phyloP scores from a whole-genome alignment of 768 basidiomycete genomes.

The Macrolepiota dolichaula region DNA sequence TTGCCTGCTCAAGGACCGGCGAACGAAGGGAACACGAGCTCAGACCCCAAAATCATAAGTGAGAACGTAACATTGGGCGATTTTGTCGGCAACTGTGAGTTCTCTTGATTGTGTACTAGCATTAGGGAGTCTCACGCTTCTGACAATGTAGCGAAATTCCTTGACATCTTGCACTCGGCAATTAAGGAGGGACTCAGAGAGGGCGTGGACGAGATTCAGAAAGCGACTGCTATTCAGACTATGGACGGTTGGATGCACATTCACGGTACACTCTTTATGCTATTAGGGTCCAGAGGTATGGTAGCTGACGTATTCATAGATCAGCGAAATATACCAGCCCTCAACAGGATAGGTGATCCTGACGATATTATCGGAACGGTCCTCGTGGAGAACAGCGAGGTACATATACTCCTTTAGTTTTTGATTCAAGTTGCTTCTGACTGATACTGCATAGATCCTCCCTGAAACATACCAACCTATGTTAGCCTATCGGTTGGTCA shows the following conservation, averaged over 20 bases:
- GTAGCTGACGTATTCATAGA: slow-evolving; percentile 38
- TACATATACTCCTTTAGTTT: slow-evolving; percentile 33
- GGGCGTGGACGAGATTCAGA: slow-evolving; percentile 62
- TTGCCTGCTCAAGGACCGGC: slow-evolving; percentile 44
- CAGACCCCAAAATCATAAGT: slow-evolving; percentile 11
- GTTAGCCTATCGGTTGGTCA: slow-evolving; percentile 82
- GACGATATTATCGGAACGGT: slow-evolving; percentile 84
- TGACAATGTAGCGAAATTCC: slow-evolving; percentile 48
- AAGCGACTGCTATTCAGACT: slow-evolving; percentile 59
- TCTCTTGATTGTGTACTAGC: not conserved
- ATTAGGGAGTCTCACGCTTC: not conserved
- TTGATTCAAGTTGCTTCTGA: not conserved
- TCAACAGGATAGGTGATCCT: slow-evolving; percentile 75
- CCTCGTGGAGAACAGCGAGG: slow-evolving; percentile 66
- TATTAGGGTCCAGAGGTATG: not conserved
- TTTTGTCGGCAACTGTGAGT: slow-evolving; percentile 69
- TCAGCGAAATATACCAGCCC: slow-evolving; percentile 67
- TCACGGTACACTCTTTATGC: slow-evolving; percentile 37
- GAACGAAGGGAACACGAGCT: not conserved
- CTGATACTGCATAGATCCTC: slow-evolving; percentile 41
- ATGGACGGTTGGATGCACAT: slow-evolving; percentile 88
- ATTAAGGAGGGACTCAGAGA: slow-evolving; percentile 52
- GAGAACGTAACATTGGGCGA: slow-evolving; percentile 60
- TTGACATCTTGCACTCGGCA: slow-evolving; percentile 56
- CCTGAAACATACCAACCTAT: slow-evolving; percentile 77